Evolutionary conservation across 2,329 filamentous ascomycete genomes (phyloP).

Genomic region (Diaporthe destruens): DNA sequence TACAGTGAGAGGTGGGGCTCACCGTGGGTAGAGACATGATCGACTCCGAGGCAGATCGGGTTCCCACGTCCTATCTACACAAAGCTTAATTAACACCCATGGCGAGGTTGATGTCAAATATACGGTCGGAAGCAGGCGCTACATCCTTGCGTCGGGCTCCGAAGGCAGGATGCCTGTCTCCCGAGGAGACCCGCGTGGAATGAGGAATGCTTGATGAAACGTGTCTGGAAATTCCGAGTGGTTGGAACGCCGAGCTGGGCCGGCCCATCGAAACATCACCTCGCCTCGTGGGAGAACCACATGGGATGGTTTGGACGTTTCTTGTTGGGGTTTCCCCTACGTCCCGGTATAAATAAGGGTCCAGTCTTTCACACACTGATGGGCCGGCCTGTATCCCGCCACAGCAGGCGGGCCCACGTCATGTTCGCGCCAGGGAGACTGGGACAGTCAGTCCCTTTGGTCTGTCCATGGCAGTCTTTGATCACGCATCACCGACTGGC

Average conservation of each 20-base stretch:
- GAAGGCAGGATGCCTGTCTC: not conserved
- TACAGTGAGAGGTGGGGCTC: not conserved
- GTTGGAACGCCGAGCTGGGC: slow-evolving; percentile 6
- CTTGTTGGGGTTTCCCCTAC: not conserved
- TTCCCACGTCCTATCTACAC: not conserved
- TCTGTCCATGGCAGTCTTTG: not conserved
- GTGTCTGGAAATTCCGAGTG: slow-evolving; percentile 4
- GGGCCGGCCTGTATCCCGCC: not conserved
- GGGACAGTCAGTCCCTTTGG: not conserved
- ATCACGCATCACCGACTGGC: not conserved
- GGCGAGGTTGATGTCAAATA: not conserved
- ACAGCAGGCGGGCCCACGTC: slow-evolving; percentile 8
- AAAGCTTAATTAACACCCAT: slow-evolving; percentile 20
- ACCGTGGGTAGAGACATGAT: not conserved
- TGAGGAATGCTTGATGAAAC: not conserved
- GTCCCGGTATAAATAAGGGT: not conserved
- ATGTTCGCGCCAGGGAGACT: not conserved
- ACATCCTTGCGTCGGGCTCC: not conserved
- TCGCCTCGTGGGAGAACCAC: slow-evolving; percentile 19
- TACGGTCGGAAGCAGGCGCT: not conserved
- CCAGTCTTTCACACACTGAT: not conserved
- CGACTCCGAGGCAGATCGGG: slow-evolving; percentile 1
- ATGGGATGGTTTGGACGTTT: slow-evolving; percentile 8
- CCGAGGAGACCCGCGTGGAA: not conserved
- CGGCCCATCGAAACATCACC: not conserved